Base-by-base conservation (phyloP, 2,329 filamentous ascomycete species). In the Fusarium sp. region DNA sequence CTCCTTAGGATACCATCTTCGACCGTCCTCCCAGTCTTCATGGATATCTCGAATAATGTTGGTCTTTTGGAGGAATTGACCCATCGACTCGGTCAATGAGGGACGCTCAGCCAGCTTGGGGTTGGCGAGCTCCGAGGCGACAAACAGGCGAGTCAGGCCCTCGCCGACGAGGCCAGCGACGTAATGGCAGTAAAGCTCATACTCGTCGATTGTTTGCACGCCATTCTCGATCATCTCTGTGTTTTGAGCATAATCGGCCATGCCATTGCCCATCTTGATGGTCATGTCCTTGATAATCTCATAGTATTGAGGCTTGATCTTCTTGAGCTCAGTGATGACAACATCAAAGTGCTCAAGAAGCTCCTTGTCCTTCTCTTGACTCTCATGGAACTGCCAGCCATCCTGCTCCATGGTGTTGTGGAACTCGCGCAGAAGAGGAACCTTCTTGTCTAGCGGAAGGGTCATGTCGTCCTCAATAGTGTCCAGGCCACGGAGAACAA, bases 381-480 rank as follows among this genome's bases (percentile, higher is more conserved):
- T 98, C 67, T 92, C 94, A 66, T 90, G 89, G 81, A 95, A 99
- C 7, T 90, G 97, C 97, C 97, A 99, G 63, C 95, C 95, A 75
- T 97, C 94, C 74, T 92, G 84, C 76, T 95, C 92, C 80, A 98
- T 88, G 75, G 92, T 88, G 65, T 93, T 85, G 81, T 97, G 87
- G 83, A 99, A 99, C 56, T 93, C 88, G 72, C 96, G 91, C 71
- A 99, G 87, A 66, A 98, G 84, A 2, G 95, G 95, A 80, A 97
- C 93, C 86, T 99, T 99, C 80, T 89, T 92, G 74, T 90, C 88
- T 43, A 96, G 85, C 4, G 93, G 87, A 70, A 99, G 92, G 6
- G 95, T 97, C 92, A 98, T 98, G 84, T 99, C 97, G 87, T 99
- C 97, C 85, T 99, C 97, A 70, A 99, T 94, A n/a, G 97, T 99